Evolutionary conservation across 1,284 basidiomycete genomes (phyloP).

Genomic region (Ganoderma resinaceum): DNA sequence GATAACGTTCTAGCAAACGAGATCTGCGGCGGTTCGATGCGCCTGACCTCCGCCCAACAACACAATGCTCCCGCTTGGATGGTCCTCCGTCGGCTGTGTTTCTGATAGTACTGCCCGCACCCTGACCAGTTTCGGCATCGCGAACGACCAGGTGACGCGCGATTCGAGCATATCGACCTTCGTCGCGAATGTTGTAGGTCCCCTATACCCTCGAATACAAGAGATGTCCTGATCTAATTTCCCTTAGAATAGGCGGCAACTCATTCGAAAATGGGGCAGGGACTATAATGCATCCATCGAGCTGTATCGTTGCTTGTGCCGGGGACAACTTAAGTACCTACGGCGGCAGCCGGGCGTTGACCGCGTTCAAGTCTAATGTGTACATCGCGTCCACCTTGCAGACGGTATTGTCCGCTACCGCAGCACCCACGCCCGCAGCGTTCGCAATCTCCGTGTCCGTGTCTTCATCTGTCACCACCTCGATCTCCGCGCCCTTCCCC

Average conservation of each 20-base stretch:
- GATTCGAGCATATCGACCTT: conserved; percentile 27
- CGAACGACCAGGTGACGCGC: conserved; percentile 26
- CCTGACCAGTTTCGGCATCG: conserved; percentile 26
- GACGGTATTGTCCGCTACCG: conserved; percentile 3
- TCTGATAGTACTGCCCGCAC: conserved; percentile 28
- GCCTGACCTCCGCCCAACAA: conserved; percentile 26
- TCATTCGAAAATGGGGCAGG: conserved; percentile 30
- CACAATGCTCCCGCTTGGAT: conserved; percentile 22
- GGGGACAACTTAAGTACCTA: conserved; percentile 25
- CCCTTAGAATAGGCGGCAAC: conserved; percentile 26
- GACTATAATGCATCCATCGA: conserved; percentile 12
- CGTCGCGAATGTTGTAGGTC: conserved; percentile 33
- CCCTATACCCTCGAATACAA: no score
- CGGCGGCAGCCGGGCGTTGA: conserved; percentile 34
- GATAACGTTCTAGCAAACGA: conserved; percentile 24
- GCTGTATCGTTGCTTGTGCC: conserved; percentile 32
- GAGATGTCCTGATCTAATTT: not conserved
- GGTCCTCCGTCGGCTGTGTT: conserved; percentile 23
- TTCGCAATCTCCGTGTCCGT: not conserved
- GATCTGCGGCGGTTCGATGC: conserved; percentile 37
- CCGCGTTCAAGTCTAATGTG: conserved; percentile 24
- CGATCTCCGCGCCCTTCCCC: not conserved
- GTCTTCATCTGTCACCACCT: no score
- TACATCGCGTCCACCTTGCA: not conserved
- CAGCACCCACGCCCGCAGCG: not conserved